Percentiles rank a stretch among this genome's conserved stretches.
Evolutionary conservation across 2,329 filamentous ascomycete species (phyloP).

Genomic region (Alternaria hordeiaustralica): DNA sequence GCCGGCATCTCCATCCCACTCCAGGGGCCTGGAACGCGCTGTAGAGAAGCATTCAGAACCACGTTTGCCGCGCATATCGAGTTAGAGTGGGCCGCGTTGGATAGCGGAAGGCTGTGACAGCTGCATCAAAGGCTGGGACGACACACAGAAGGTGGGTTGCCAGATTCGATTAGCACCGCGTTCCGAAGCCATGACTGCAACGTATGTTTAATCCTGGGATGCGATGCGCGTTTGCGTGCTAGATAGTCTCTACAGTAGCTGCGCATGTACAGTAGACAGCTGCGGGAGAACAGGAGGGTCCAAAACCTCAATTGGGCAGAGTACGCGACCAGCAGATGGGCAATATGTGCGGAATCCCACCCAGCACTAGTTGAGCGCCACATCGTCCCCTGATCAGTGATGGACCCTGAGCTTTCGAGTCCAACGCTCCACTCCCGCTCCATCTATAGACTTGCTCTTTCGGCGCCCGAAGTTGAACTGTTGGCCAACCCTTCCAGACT

Average conservation of each 20-base stretch:
- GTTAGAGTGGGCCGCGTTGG: constrained; percentile 21
- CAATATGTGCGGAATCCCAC: constrained; percentile 14
- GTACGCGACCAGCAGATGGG: constrained; percentile 13
- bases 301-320: constrained; percentile 10
- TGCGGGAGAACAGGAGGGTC: constrained; percentile 14
- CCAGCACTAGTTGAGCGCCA: constrained; percentile 15
- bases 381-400: constrained; percentile 13
- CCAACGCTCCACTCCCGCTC: constrained; percentile 15
- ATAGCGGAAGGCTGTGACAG: constrained; percentile 21
- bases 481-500: constrained; percentile 12
- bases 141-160: not conserved
- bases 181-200: not conserved
- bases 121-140: constrained; percentile 17
- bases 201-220: constrained; percentile 1
- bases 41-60: constrained; percentile 76
- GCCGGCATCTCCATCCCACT: constrained; percentile 21
- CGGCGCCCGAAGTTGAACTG: constrained; percentile 13
- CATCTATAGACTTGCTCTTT: constrained; percentile 8
- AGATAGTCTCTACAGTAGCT: not conserved
- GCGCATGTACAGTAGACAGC: constrained; percentile 6
- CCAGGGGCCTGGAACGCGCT: constrained; percentile 50
- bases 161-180: not conserved
- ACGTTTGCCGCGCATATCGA: constrained; percentile 51
- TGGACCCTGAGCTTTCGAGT: constrained; percentile 17
- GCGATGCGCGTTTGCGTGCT: not conserved